Base-by-base conservation (phyloP, 225 moss, liverwort and hornwort species). In the Bryum argenteum region DNA sequence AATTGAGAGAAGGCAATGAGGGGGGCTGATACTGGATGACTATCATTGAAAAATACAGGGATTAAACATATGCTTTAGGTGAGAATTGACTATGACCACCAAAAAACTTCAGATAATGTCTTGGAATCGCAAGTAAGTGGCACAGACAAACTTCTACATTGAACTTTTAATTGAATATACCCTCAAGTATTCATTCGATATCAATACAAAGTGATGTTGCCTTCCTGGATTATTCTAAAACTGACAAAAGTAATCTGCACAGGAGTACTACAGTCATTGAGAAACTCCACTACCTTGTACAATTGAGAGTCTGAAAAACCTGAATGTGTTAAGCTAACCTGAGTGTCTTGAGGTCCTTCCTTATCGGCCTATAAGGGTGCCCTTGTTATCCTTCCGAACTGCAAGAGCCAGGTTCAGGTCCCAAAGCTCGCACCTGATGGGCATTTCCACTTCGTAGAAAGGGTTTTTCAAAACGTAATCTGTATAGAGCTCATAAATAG, bases 371-470 rank as follows among this genome's bases (percentile, higher is more conserved):
- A 56, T 61, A 8, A 81, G 72, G 54, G 78, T 43, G 20, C 82
- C 79, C 66, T 77, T 84, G 77, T 72, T 82, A 68, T 96, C 91
- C 77, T 79, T 96, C 33, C 87, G 83, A 70, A 93, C 87, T 14
- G 83, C 90, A 76, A 87, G 84, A 41, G 89, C 81, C 71, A 97
- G 67, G 79, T 84, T 90, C 10, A 87, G 68, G 69, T 93, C 89
- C 78, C 90, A 96, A 4, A 93, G 77, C 80, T 97, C 90, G 69
- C 91, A 93, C 50, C 90, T 84, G 55, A 97, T 91, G 1, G 90
- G 91, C 93, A 89, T 97, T 76, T 96, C 96, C 65, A 91, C 89
- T 67, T 97, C 93, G 60, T 93, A 93, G 47, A 96, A 96, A 5
- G 90, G 93, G 59, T 91, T 91, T 67, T 93, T 93, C 44, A 93